Evolutionary conservation across 768 basidiomycete genomes (phyloP), one percentile per base, ranked within the genome.

Genomic region (Tylopilus sp.): DNA sequence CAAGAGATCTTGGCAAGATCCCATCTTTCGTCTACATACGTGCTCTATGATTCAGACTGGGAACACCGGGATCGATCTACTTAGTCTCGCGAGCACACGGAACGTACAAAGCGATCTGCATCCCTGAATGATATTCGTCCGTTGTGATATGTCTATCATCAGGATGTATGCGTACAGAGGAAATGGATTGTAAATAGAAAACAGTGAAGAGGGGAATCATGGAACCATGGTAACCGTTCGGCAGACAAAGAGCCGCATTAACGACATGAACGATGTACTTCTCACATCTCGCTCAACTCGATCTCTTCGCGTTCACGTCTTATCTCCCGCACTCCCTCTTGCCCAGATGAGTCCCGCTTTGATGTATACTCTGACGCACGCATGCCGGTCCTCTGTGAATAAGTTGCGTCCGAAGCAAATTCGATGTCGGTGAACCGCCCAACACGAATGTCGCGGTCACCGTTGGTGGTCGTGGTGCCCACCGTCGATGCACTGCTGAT

Each of bases 311-410:
- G 25, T 83, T 85, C 0, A 73, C 9, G 34, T 36, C 31, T 21
- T 19, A 94, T 6, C 83, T 89, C 64, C 72, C 95, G 6, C 89
- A 97, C 70, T 1, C 29, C 52, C 16, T 28, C 11, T 0, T 29
- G 52, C 4, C 26, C 50, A 0, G 34, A 45, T 6, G 63, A 41
- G 7, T 38, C 33, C 2, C 12, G 52, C 26, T 64, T 64, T 2
- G 54, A 52, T 0, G 36, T 3, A 8, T 45, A 6, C 5, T 65
- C 55, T n/a, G 41, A 16, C 19, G 54, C 51, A 8, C 45, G 50
- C 25, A 10, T 22, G 6, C 44, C 19, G 21, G 30, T 24, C 14
- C 30, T 31, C 21, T 36, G 53, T 3, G 58, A 45, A 37, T 40
- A 34, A 7, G 58, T 47, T 17, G 46, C n/a, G 13, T 48, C 58